Base-by-base conservation (phyloP, 805 yeast genomes). In the Saccharomycopsis olivae region DNA sequence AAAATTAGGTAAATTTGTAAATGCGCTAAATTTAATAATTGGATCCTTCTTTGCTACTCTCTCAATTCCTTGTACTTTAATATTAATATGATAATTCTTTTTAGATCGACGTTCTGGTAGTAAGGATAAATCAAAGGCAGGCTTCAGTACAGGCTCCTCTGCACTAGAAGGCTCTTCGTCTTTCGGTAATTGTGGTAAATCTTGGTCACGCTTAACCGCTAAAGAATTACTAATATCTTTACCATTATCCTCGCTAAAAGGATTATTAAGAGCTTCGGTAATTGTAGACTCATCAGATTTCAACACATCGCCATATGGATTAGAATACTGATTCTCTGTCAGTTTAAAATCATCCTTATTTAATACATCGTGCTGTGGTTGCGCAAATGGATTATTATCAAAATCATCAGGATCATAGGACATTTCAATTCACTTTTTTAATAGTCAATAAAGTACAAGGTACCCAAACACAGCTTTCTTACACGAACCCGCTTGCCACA, bases 1-100 rank as follows among this genome's bases (percentile, higher is more conserved):
- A 56, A 75, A 92, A 29, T 78, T 73, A 13, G 94, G 88, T 25
- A 88, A 61, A 32, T 82, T 84, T 9, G 81, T 73, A 19, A 55
- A 38, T 5, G 47, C 73, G 51, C 83, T 86, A 48, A 89, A 78
- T 47, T 77, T 69, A 40, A 89, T 62, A 6, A 83, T 77, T 3
- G 96, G 96, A 51, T 71, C 54, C 75, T 79, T 43, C 73, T 71
- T 5, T 59, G 76, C 78, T 41, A 69, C 71, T 50, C 78, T 70
- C 57, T 88, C 96, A 36, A 92, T 63, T 11, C 72, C 81, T 2
- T 71, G 69, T 3, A 89, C 77, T 38, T 67, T 72, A 24, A 84
- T 65, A 1, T 53, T 52, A 31, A 89, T 58, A 41, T 60, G 63
- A 51, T 61, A 60, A 36, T 61, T 58, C 23, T 52, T 55, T 43